These are phyloP conservation scores for Aphanomyces invadans DNA, from an alignment of 352 stramenopile species.

Conservation along the genomic window DNA sequence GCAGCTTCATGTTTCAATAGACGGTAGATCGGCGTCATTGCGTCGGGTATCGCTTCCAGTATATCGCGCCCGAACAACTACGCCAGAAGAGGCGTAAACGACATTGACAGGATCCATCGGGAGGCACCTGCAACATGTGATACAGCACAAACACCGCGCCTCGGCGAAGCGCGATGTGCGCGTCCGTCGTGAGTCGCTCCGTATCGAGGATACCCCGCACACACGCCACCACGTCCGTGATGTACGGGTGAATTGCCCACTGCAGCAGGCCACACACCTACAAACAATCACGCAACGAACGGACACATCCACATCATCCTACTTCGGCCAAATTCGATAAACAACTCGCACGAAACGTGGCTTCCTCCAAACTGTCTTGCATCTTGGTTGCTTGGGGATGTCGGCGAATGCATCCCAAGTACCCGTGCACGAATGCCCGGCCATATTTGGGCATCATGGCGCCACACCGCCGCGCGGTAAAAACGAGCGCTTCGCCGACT, in stretches of 20 bases:
- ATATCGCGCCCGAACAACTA: slow-evolving; percentile 63
- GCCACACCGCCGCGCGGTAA: slow-evolving; percentile 66
- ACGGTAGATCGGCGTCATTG: slow-evolving; percentile 66
- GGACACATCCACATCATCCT: background rate
- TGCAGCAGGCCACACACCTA: slow-evolving; percentile 48
- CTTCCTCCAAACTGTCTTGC: slow-evolving; percentile 36
- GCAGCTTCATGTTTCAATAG: slow-evolving; percentile 62
- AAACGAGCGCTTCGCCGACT: slow-evolving; percentile 72
- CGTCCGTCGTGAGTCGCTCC: slow-evolving; percentile 37
- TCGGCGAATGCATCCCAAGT: slow-evolving; percentile 66
- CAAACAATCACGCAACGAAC: background rate
- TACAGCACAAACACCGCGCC: slow-evolving; percentile 70
- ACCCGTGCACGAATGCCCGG: slow-evolving; percentile 71
- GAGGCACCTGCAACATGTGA: slow-evolving; percentile 46
- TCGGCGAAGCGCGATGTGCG: slow-evolving; percentile 46
- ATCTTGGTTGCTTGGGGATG: too few species aligned
- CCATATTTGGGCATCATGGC: slow-evolving; percentile 60
- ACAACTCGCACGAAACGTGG: slow-evolving; percentile 72
- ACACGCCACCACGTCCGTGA: slow-evolving; percentile 65
- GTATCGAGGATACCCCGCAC: slow-evolving; percentile 73
- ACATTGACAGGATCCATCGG: too few species aligned
- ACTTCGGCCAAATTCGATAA: slow-evolving; percentile 85
- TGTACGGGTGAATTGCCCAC: slow-evolving; percentile 63
- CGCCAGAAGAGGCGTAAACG: too few species aligned
- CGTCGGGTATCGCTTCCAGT: slow-evolving; percentile 60